Conservation (phyloP, 768 basidiomycete genomes). For the Naematelia encephala region DNA sequence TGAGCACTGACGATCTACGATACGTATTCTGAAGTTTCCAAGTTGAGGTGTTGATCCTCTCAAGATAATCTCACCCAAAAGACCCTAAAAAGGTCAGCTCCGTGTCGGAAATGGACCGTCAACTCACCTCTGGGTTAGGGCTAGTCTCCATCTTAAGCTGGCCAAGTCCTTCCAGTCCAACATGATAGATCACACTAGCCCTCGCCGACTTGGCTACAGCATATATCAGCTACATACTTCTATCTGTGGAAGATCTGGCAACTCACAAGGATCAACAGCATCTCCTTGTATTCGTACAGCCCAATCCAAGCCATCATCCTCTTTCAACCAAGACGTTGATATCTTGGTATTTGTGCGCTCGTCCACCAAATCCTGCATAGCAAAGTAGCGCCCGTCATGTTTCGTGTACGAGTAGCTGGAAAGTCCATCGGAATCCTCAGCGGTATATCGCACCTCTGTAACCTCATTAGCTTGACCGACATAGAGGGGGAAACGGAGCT, state of each 20-base stretch:
- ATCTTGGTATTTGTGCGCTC: conserved; percentile 76
- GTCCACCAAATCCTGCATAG: conserved; percentile 79
- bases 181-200: conserved; percentile 77
- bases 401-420: conserved; percentile 80
- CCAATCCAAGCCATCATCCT: conserved; percentile 64
- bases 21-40: conserved; percentile 74
- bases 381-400: conserved; percentile 80
- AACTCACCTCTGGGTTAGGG: conserved; percentile 1
- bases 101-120: background rate
- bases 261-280: conserved; percentile 25
- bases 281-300: conserved; percentile 32
- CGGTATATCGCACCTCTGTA: conserved; percentile 76
- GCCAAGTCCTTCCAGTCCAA: conserved; percentile 83
- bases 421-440: conserved; percentile 80
- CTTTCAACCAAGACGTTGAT: conserved; percentile 78
- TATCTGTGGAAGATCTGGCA: no score
- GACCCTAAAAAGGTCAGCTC: conserved; percentile 57
- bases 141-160: conserved; percentile 65
- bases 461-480: background rate
- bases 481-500: background rate
- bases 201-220: conserved; percentile 56
- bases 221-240: no score
- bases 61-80: conserved; percentile 67
- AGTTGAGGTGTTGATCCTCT: conserved; percentile 72
- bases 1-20: conserved; percentile 65